phyloP scores from a whole-genome alignment of 2,329 filamentous ascomycete species.

The Simplicillium aogashimaense region DNA sequence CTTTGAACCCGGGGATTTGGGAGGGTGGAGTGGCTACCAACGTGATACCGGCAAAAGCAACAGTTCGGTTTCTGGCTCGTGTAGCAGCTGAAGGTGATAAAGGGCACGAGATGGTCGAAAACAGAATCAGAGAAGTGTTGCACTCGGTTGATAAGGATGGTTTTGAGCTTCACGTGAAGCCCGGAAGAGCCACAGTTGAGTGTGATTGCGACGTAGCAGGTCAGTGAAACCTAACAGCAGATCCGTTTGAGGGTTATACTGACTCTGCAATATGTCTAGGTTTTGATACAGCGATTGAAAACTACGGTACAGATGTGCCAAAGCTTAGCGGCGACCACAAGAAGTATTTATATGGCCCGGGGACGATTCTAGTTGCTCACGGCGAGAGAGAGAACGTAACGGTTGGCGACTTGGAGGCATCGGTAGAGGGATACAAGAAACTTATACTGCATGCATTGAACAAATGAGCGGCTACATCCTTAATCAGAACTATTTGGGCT shows the following conservation, averaged over 20 bases:
- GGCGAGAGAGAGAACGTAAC: conserved; percentile 67
- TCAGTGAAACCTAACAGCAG: conserved; percentile 16
- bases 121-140: conserved; percentile 39
- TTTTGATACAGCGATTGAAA: conserved; percentile 67
- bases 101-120: conserved; percentile 37
- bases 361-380: conserved; percentile 71
- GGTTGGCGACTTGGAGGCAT: conserved; percentile 60
- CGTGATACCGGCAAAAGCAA: conserved; percentile 65
- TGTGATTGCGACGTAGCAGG: conserved; percentile 65
- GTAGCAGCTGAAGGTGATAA: conserved; percentile 57
- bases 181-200: conserved; percentile 61
- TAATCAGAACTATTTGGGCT: no score
- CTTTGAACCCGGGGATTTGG: conserved; percentile 68
- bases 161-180: conserved; percentile 46
- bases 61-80: conserved; percentile 55
- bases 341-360: conserved; percentile 51
- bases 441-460: conserved; percentile 44
- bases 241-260: no score
- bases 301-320: conserved; percentile 85
- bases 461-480: background rate
- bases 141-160: conserved; percentile 35
- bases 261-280: conserved; percentile 23
- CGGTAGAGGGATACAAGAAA: conserved; percentile 64
- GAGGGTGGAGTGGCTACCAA: conserved; percentile 72
- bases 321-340: conserved; percentile 56